phyloP scores from a whole-genome alignment of 2,329 filamentous ascomycete species.

The Aspergillus texensis region DNA sequence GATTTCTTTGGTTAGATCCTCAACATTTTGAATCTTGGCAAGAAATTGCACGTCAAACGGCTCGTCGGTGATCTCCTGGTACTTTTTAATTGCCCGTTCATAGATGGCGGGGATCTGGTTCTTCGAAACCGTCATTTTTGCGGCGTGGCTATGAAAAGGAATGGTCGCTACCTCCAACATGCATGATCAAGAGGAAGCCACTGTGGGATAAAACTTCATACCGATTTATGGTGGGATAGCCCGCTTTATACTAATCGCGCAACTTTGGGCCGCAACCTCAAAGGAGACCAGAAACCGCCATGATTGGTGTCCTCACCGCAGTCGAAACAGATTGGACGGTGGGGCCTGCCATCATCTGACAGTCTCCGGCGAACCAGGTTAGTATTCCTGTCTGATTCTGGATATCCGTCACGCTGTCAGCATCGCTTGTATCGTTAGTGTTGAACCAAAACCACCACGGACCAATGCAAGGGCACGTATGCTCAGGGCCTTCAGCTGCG shows the following conservation, averaged over 20 bases:
- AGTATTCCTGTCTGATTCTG: not conserved
- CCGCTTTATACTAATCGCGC: not conserved
- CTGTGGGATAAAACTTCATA: not conserved
- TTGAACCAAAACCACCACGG: not conserved
- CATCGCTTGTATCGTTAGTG: not conserved
- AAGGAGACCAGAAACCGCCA: not conserved
- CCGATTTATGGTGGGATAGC: not conserved
- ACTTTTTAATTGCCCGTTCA: conserved; percentile 10
- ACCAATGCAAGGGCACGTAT: not conserved
- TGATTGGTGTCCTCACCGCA: not conserved
- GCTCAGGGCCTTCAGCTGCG: not conserved
- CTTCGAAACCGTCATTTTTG: not conserved
- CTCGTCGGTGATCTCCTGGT: conserved; percentile 13
- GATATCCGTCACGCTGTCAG: not conserved
- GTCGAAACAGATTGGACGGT: not conserved
- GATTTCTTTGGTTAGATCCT: conserved; percentile 13
- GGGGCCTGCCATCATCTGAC: not conserved
- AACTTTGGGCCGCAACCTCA: not conserved
- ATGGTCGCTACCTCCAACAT: not conserved
- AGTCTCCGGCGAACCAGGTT: not conserved
- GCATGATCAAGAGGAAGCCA: not conserved
- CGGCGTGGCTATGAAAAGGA: not conserved
- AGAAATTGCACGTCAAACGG: conserved; percentile 9
- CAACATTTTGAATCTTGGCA: conserved; percentile 6
- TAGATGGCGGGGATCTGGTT: conserved; percentile 14